A percentile compares a stretch with the other conserved stretches of the same genome.
Evolutionary conservation across 805 yeast species (phyloP).

Genomic region (Starmerella davenportii): DNA sequence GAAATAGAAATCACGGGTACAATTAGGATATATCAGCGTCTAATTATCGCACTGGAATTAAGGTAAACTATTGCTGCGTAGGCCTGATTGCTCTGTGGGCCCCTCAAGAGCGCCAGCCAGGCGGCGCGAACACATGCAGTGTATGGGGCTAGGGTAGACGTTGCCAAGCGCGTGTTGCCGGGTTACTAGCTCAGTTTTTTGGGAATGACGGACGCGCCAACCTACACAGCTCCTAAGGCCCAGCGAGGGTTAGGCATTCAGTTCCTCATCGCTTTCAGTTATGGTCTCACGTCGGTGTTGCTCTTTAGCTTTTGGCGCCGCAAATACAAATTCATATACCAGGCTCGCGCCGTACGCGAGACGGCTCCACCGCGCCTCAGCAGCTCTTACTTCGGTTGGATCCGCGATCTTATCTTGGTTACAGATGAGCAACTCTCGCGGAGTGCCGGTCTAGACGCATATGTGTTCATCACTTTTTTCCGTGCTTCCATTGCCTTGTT

Average conservation of each 20-base stretch:
- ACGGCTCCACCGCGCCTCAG: slow-evolving; percentile 39
- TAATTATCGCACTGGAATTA: too few relatives aligned
- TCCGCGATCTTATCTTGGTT: slow-evolving; percentile 43
- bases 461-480: slow-evolving; percentile 78
- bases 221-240: slow-evolving; percentile 14
- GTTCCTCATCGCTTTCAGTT: slow-evolving; percentile 42
- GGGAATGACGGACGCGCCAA: slow-evolving; percentile 11
- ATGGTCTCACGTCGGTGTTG: slow-evolving; percentile 54
- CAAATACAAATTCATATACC: slow-evolving; percentile 65
- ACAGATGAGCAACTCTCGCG: slow-evolving; percentile 63
- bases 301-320: slow-evolving; percentile 54
- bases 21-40: too few relatives aligned
- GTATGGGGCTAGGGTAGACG: too few relatives aligned
- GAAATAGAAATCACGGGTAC: too few relatives aligned
- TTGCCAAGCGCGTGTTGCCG: too few relatives aligned
- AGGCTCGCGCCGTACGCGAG: slow-evolving; percentile 49
- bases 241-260: slow-evolving; percentile 60
- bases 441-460: slow-evolving; percentile 87
- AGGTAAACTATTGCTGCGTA: too few relatives aligned
- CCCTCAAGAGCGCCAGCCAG: too few relatives aligned
- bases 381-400: slow-evolving; percentile 59
- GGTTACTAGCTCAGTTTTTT: too few relatives aligned
- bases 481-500: slow-evolving; percentile 66
- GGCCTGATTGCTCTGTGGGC: too few relatives aligned
- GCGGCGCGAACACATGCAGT: too few relatives aligned